Conservation (phyloP, 2,329 filamentous ascomycete species). For the Fusarium solani-melongenae region DNA sequence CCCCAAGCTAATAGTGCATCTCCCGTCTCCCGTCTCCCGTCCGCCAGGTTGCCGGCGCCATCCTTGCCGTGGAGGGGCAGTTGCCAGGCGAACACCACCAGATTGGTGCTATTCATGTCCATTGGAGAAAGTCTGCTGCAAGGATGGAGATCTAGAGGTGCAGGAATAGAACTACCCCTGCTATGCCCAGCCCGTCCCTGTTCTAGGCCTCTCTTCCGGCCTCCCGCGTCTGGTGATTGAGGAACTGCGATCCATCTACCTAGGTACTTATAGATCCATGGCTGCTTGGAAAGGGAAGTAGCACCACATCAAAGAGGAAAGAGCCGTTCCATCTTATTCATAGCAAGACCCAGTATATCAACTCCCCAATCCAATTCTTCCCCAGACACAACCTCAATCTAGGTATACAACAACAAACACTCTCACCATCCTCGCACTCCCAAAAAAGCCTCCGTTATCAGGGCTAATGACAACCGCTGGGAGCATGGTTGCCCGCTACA, state of each 20-base stretch:
- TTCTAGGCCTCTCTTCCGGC: background rate
- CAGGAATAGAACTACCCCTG: background rate
- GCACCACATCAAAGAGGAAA: too few relatives aligned
- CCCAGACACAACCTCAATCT: background rate
- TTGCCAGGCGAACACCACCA: background rate
- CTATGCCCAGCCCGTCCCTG: background rate
- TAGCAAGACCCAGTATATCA: background rate
- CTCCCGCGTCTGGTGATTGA: background rate
- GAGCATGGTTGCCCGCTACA: too few relatives aligned
- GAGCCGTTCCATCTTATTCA: background rate
- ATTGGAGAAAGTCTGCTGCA: background rate
- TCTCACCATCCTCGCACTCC: background rate
- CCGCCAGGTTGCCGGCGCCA: background rate
- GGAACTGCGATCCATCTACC: background rate
- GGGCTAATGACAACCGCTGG: too few relatives aligned
- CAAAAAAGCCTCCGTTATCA: background rate
- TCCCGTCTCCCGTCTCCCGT: background rate
- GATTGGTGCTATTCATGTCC: background rate
- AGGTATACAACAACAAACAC: background rate
- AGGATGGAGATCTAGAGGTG: background rate
- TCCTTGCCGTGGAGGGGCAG: background rate
- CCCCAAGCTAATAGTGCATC: background rate
- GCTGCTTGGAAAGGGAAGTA: background rate
- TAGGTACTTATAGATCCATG: too few relatives aligned
- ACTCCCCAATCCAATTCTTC: background rate